Evolutionary conservation across 2,329 filamentous ascomycete genomes (phyloP).

Genomic region (Talaromyces rugulosus): DNA sequence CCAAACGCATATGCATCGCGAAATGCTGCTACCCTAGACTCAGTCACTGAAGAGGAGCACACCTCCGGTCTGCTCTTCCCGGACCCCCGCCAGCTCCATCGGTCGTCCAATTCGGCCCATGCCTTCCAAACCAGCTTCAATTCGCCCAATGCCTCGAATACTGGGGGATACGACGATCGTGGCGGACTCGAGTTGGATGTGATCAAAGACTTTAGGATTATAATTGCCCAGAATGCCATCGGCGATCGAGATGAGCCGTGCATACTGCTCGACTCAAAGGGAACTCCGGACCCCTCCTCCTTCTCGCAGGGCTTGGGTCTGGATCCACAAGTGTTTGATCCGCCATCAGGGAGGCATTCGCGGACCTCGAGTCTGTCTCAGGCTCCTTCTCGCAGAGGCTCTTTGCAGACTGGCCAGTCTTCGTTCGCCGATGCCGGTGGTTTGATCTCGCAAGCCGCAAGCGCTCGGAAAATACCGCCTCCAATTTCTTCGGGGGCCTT

Average conservation of each 20-base stretch:
- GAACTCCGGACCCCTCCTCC: conserved; percentile 22
- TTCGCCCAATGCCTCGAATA: conserved; percentile 39
- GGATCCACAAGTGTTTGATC: conserved; percentile 30
- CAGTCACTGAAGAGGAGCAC: conserved; percentile 47
- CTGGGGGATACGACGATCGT: conserved; percentile 44
- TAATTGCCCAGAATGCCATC: conserved; percentile 46
- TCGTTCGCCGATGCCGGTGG: conserved; percentile 31
- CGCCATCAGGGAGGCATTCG: conserved; percentile 27
- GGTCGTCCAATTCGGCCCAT: conserved; percentile 37
- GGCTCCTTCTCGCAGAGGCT: conserved; percentile 26
- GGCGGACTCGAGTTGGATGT: conserved; percentile 44
- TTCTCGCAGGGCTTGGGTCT: conserved; percentile 27
- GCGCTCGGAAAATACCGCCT: conserved; percentile 28
- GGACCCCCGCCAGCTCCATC: conserved; percentile 39
- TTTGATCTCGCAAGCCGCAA: conserved; percentile 25
- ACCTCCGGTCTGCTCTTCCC: conserved; percentile 46
- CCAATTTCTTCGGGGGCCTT: conserved; percentile 32
- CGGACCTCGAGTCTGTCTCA: conserved; percentile 37
- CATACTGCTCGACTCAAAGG: conserved; percentile 42
- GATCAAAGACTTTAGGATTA: conserved; percentile 42
- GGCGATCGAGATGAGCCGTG: conserved; percentile 45
- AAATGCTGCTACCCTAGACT: conserved; percentile 39
- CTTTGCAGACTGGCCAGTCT: conserved; percentile 27
- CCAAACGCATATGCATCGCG: conserved; percentile 36
- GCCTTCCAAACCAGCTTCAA: conserved; percentile 38